Evolutionary conservation across 139 green algal genomes (phyloP).

Genomic region (Picochlorum sp.): DNA sequence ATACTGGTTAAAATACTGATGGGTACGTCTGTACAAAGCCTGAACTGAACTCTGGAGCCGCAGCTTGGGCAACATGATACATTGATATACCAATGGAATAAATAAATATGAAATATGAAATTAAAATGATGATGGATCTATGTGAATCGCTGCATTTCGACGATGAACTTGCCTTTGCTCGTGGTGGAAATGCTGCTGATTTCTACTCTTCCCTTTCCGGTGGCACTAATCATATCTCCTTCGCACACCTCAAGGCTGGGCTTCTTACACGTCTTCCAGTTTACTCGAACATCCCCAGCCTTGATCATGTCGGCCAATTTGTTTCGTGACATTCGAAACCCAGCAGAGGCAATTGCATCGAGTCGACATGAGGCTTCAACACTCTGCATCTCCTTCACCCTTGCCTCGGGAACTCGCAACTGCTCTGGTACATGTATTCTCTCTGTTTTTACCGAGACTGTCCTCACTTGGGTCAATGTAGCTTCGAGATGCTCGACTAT

Average conservation of each 20-base stretch:
- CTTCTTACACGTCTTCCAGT: slow-evolving; percentile 62
- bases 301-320: slow-evolving; percentile 75
- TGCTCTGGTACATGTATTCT: slow-evolving; percentile 18
- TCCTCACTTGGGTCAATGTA: slow-evolving; percentile 54
- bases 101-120: not conserved
- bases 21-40: no score
- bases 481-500: slow-evolving; percentile 61
- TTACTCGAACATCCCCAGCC: slow-evolving; percentile 50
- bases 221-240: slow-evolving; percentile 61
- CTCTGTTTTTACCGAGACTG: slow-evolving; percentile 40
- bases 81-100: no score
- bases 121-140: slow-evolving; percentile 16
- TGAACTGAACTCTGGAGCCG: no score
- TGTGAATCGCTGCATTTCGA: slow-evolving; percentile 53
- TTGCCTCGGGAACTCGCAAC: slow-evolving; percentile 37
- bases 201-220: slow-evolving; percentile 68
- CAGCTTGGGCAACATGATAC: no score
- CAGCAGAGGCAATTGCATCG: slow-evolving; percentile 64
- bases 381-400: slow-evolving; percentile 40
- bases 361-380: slow-evolving; percentile 67
- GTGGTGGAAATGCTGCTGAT: slow-evolving; percentile 40
- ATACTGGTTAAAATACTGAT: no score
- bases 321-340: slow-evolving; percentile 60
- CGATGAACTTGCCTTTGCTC: slow-evolving; percentile 53
- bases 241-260: slow-evolving; percentile 39